Conservation (phyloP, 768 basidiomycete genomes). For the Tricholoma terreum region DNA sequence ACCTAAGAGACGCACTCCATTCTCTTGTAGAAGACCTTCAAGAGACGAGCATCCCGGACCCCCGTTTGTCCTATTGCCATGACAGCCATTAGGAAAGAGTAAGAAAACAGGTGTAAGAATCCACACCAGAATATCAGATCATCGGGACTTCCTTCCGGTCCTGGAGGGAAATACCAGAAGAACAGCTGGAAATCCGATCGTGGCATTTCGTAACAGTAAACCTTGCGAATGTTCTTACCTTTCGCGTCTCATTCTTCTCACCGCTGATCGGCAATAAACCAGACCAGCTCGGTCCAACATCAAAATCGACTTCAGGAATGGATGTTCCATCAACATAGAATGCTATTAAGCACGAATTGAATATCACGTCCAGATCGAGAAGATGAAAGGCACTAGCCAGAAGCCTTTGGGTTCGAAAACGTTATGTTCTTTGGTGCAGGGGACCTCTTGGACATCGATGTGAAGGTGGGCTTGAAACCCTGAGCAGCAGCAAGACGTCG, state of each 20-base stretch:
- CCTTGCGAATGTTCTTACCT: conserved; percentile 31
- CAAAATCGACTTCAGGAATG: conserved; percentile 69
- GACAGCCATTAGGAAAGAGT: not conserved
- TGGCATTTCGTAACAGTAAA: not conserved
- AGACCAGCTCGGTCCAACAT: conserved; percentile 73
- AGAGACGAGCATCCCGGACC: conserved; percentile 77
- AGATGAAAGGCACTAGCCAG: conserved; percentile 38
- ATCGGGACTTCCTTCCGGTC: conserved; percentile 65
- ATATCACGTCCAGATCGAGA: not conserved
- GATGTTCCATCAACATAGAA: conserved; percentile 66
- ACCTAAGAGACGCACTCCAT: conserved; percentile 51
- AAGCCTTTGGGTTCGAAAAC: conserved; percentile 64
- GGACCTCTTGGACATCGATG: conserved; percentile 13
- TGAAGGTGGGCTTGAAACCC: conserved; percentile 26
- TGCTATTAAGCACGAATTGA: conserved; percentile 32
- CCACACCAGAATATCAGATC: conserved; percentile 73
- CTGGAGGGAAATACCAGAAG: conserved; percentile 85
- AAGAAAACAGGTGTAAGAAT: not conserved
- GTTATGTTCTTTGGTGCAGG: conserved; percentile 58
- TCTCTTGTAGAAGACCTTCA: conserved; percentile 70
- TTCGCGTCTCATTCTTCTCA: conserved; percentile 57
- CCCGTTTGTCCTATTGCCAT: conserved; percentile 62
- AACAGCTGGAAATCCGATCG: conserved; percentile 48
- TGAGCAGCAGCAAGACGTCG: conserved; percentile 49
- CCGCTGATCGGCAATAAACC: conserved; percentile 70